Evolutionary conservation across 108 stramenopile genomes (phyloP).

Genomic region (Epithemia pelagica): DNA sequence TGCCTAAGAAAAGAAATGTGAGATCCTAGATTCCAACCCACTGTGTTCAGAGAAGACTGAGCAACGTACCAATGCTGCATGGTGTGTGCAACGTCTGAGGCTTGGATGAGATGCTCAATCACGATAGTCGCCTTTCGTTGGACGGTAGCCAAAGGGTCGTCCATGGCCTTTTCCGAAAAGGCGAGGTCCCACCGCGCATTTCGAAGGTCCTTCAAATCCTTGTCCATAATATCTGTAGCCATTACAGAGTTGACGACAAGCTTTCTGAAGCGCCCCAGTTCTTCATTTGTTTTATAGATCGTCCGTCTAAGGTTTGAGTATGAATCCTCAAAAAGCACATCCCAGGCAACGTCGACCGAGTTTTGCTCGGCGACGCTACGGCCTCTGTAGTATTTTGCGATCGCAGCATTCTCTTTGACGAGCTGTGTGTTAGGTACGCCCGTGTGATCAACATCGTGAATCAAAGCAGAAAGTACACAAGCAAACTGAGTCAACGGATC

Average conservation of each 20-base stretch:
- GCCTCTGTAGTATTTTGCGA: constrained; percentile 34
- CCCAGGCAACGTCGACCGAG: constrained; percentile 36
- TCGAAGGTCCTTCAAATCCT: constrained; percentile 10
- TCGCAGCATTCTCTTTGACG: constrained; percentile 33
- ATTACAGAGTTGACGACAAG: constrained; percentile 38
- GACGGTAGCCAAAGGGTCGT: not conserved
- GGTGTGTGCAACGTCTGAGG: constrained; percentile 33
- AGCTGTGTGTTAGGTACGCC: constrained; percentile 36
- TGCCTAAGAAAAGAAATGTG: too few relatives aligned
- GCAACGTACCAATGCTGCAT: constrained; percentile 40
- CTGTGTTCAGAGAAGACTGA: not conserved
- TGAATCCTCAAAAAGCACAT: constrained; percentile 20
- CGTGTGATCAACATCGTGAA: constrained; percentile 47
- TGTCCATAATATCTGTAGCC: constrained; percentile 41
- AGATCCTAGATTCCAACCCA: too few relatives aligned
- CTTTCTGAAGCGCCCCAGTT: constrained; percentile 30
- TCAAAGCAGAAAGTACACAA: constrained; percentile 37
- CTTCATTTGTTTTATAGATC: constrained; percentile 26
- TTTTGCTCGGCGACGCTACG: constrained; percentile 39
- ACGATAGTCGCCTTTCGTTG: constrained; percentile 4
- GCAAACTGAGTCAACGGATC: constrained; percentile 32
- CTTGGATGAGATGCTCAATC: constrained; percentile 26
- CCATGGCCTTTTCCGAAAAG: constrained; percentile 7
- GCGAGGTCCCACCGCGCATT: constrained; percentile 8
- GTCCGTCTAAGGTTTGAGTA: constrained; percentile 22